phyloP scores from a whole-genome alignment of 2,329 filamentous ascomycete genomes.

The Beauveria scarabaeidicola region DNA sequence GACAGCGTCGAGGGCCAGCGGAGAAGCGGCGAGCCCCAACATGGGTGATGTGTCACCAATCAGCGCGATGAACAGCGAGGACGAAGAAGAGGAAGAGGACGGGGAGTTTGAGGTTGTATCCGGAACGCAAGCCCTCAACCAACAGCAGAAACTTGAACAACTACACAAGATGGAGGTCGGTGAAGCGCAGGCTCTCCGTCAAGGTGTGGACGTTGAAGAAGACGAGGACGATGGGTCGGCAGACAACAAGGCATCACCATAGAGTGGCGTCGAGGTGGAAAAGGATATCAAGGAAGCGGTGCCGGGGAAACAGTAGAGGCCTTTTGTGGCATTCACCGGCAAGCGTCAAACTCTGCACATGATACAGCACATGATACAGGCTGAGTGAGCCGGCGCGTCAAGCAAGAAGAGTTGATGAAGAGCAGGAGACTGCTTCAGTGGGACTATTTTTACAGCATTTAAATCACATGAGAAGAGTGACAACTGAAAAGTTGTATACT shows the following conservation, averaged over 20 bases:
- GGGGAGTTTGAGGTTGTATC: constrained; percentile 38
- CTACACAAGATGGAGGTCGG: constrained; percentile 53
- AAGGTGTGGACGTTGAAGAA: constrained; percentile 29
- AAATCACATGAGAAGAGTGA: not conserved
- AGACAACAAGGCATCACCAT: not conserved
- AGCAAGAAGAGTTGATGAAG: not conserved
- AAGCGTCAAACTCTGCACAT: not conserved
- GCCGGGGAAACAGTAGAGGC: not conserved
- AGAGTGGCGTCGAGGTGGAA: not conserved
- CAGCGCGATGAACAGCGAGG: constrained; percentile 27
- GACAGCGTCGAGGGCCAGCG: not conserved
- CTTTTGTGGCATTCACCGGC: not conserved
- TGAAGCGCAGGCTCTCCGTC: constrained; percentile 44
- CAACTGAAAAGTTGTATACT: not conserved
- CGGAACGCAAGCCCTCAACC: constrained; percentile 34
- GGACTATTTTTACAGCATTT: not conserved
- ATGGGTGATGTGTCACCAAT: constrained; percentile 20
- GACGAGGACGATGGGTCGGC: constrained; percentile 25
- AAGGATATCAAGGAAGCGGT: not conserved
- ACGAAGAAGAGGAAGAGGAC: constrained; percentile 31
- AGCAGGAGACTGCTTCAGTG: not conserved
- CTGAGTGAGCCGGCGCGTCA: not conserved
- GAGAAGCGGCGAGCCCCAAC: constrained; percentile 16
- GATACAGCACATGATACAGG: not conserved
- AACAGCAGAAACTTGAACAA: constrained; percentile 41